Conservation (phyloP, 2,329 filamentous ascomycete genomes). For the Colletotrichum kahawae region DNA sequence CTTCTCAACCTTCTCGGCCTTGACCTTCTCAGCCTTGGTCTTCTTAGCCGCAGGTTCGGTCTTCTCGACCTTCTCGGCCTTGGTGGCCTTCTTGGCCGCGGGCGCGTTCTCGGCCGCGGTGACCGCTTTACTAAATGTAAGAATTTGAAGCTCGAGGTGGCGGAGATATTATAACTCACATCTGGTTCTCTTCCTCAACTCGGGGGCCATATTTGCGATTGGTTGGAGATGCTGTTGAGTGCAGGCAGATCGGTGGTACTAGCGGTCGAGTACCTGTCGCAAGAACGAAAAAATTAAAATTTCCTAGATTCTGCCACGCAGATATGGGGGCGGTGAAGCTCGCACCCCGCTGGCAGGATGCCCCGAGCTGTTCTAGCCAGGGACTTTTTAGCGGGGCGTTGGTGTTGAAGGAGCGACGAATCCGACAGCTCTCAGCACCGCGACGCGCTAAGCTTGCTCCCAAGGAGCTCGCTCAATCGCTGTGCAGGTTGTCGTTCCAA, state of each 20-base stretch:
- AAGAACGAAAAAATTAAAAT: slow-evolving; percentile 28
- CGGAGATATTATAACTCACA: slow-evolving; percentile 21
- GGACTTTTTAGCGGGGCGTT: background rate
- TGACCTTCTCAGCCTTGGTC: slow-evolving; percentile 18
- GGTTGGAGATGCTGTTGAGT: slow-evolving; percentile 3
- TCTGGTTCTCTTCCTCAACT: slow-evolving; percentile 44
- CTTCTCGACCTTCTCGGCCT: slow-evolving; percentile 18
- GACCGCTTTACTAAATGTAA: slow-evolving; percentile 23
- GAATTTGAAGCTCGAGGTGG: background rate
- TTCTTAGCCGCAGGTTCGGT: slow-evolving; percentile 11
- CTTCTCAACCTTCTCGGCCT: slow-evolving; percentile 34
- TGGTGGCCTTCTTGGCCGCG: slow-evolving; percentile 24
- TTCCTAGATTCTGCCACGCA: slow-evolving; percentile 23
- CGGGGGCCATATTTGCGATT: slow-evolving; percentile 46
- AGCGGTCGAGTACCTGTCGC: slow-evolving; percentile 4
- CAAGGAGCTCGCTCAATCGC: background rate
- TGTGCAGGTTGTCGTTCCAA: background rate
- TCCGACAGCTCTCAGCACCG: background rate
- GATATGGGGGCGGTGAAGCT: slow-evolving; percentile 13
- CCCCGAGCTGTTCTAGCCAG: background rate
- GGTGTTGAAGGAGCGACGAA: background rate
- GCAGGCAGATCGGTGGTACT: background rate
- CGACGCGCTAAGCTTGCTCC: background rate
- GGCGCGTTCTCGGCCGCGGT: slow-evolving; percentile 38
- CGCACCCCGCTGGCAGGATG: slow-evolving; percentile 3